Conservation (phyloP, 2,329 filamentous ascomycete genomes). For the Penicillium sclerotiorum region DNA sequence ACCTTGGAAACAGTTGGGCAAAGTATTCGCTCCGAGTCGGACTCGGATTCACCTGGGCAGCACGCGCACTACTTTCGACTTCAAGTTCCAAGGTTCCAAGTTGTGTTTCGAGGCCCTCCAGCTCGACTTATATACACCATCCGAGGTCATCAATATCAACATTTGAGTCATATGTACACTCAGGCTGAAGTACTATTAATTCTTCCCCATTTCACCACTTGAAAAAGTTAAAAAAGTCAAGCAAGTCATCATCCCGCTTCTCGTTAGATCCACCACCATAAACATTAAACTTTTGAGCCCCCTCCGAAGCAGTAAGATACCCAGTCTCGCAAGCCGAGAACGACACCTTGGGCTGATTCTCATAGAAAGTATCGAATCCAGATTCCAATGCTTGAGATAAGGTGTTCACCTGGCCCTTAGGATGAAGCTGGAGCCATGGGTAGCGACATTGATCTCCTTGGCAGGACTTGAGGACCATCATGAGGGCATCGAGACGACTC, state of each 20-base stretch:
- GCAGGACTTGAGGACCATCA: constrained; percentile 65
- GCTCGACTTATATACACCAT: no score
- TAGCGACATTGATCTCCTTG: constrained; percentile 55
- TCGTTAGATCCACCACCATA: constrained; percentile 14
- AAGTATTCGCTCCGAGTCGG: no score
- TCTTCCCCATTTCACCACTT: no score
- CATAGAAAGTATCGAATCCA: constrained; percentile 58
- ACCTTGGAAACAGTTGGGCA: no score
- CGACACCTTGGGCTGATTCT: constrained; percentile 52
- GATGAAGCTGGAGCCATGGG: constrained; percentile 62
- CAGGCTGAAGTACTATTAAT: no score
- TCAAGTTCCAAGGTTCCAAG: no score
- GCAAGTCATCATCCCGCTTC: constrained; percentile 17
- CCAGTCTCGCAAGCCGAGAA: constrained; percentile 60
- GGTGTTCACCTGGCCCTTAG: constrained; percentile 53
- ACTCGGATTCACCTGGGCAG: no score
- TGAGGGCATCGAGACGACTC: constrained; percentile 59
- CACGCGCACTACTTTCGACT: no score
- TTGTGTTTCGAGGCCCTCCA: no score
- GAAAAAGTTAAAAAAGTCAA: constrained; percentile 4
- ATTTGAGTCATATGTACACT: not conserved
- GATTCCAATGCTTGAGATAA: constrained; percentile 55
- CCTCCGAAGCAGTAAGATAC: constrained; percentile 60
- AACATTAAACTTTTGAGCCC: constrained; percentile 47
- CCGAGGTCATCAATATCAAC: not conserved